Base-by-base conservation (phyloP, 2,329 filamentous ascomycete species). In the Acrodontium crateriforme region DNA sequence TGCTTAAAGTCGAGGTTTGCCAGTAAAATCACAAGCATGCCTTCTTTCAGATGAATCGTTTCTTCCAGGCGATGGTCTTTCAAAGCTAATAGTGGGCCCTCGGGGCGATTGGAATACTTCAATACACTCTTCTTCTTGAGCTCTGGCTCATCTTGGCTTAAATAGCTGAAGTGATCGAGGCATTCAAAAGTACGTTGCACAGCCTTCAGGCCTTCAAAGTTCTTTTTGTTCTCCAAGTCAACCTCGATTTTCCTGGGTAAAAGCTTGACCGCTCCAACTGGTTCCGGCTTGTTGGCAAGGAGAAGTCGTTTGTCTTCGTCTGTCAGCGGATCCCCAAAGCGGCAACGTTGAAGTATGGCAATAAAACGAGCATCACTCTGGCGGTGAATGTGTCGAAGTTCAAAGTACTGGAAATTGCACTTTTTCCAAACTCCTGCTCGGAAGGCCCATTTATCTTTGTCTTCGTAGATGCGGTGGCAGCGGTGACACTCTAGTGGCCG, bases 381-480 rank as follows among this genome's bases (percentile, higher is more conserved):
- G 3, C 71, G 62, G 39, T 72, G 67, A 3, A 75, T 67, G 3
- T 60, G 51, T 2, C 50, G 60, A 0, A 76, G 54, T 8, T 69
- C 55, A 1, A 73, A 51, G 30, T 67, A 56, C 2, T 43, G 44
- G 38, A 76, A 73, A 2, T 62, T 37, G 33, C 67, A 68, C 22
- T 63, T 52, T 8, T 50, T 31, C 72, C 72, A 77, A 0, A 62
- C 63, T 2, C 49, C 31, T 37, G 65, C 71, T 10, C 56, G 52
- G 38, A 77, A 76, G 0, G 71, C 71, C 66, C 69, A 75, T 38
- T 69, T 70, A 5, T 74, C 62, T n/a, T 44, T 47, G 18, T 36
- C 25, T 25, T 18, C 11, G 16, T 23, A 28, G n/a, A n/a, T 18
- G 13, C 16, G 20, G 10, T 22, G 21, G 26, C 35, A 35, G 9